phyloP scores from a whole-genome alignment of 2,329 filamentous ascomycete species.

The Penicillium palitans region DNA sequence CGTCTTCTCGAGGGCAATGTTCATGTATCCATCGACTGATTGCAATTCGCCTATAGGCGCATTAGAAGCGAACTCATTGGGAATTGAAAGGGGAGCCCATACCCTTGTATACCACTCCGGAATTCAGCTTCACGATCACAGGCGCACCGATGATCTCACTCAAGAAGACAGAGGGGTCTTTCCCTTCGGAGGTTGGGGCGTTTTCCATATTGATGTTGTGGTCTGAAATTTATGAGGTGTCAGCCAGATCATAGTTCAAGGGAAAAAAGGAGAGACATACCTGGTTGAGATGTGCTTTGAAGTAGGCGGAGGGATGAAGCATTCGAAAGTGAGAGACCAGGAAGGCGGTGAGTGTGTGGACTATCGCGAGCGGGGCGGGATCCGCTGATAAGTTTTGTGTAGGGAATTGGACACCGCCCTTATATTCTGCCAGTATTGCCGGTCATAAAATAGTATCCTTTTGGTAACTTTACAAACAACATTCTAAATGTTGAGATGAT shows the following conservation, averaged over 20 bases:
- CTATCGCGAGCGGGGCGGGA: constrained; percentile 10
- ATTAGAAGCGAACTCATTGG: constrained; percentile 1
- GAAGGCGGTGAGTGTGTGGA: constrained; percentile 10
- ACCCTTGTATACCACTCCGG: constrained; percentile 98
- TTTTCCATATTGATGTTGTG: constrained; percentile 66
- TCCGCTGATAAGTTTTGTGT: not conserved
- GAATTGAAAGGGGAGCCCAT: not conserved
- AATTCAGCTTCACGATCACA: constrained; percentile 96
- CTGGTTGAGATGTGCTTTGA: not conserved
- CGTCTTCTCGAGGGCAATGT: constrained; percentile 95
- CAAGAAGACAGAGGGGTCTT: constrained; percentile 90
- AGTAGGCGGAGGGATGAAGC: constrained; percentile 1
- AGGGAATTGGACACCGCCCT: not conserved
- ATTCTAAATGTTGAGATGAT: not conserved
- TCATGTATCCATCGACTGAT: constrained; percentile 99
- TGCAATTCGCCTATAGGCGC: constrained; percentile 74
- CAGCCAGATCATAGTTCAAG: not conserved
- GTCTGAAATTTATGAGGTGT: not conserved
- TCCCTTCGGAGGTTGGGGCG: constrained; percentile 67
- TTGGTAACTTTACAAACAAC: not conserved
- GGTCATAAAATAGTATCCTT: not conserved
- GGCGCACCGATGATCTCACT: constrained; percentile 91
- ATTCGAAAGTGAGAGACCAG: constrained; percentile 6
- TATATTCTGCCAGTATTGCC: not conserved
- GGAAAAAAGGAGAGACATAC: not conserved